Percentiles rank a stretch among this genome's conserved stretches.
phyloP scores from a whole-genome alignment of 805 yeast species.

The Torulaspora indica region DNA sequence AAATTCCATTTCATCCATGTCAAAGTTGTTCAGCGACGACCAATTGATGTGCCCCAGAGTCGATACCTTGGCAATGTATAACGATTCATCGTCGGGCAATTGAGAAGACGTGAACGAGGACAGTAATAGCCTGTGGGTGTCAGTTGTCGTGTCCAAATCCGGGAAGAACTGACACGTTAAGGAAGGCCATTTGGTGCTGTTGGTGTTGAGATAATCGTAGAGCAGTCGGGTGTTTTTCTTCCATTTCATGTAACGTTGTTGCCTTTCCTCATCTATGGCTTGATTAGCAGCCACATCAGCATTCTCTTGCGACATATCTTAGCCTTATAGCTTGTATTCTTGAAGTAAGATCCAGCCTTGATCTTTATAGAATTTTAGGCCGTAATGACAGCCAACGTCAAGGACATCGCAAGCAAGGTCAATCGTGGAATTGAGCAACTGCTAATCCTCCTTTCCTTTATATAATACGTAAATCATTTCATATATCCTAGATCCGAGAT shows the following conservation, averaged over 20 bases:
- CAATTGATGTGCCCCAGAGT: constrained; percentile 32
- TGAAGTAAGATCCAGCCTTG: not conserved
- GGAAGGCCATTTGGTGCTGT: constrained; percentile 65
- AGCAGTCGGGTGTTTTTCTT: constrained; percentile 74
- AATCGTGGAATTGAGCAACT: not conserved
- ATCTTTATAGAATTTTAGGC: not conserved
- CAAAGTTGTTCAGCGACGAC: constrained; percentile 37
- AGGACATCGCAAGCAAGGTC: not conserved
- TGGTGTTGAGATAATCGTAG: constrained; percentile 68
- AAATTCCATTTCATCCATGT: constrained; percentile 38
- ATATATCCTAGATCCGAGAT: not conserved
- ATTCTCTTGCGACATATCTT: constrained; percentile 1
- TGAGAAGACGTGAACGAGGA: constrained; percentile 37
- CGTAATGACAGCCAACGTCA: not conserved
- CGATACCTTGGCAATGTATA: constrained; percentile 30
- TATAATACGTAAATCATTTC: constrained; percentile 11
- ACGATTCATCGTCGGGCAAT: constrained; percentile 34
- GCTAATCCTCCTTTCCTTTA: constrained; percentile 2
- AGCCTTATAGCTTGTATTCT: not conserved
- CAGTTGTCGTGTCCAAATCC: constrained; percentile 32
- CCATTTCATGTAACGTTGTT: constrained; percentile 48
- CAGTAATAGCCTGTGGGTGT: constrained; percentile 29
- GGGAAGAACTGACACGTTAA: constrained; percentile 68
- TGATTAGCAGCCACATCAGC: not conserved
- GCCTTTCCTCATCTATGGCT: constrained; percentile 24